Base-by-base conservation (phyloP, 345 rosid genomes). In the Geranium rotundifolium region DNA sequence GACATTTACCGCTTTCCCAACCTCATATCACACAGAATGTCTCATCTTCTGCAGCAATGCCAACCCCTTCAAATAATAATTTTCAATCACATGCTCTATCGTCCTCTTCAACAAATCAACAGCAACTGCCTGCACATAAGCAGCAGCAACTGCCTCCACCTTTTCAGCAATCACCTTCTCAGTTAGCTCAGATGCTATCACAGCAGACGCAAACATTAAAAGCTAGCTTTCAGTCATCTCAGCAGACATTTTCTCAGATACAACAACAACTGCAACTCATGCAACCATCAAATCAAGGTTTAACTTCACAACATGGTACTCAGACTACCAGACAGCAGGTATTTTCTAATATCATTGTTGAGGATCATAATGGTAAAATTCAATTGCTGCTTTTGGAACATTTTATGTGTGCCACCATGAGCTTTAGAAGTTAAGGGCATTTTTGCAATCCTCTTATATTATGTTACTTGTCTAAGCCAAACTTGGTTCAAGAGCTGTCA, bases 171-270 rank as follows among this genome's bases (percentile, higher is more conserved):
- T 88, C 99, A 63, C 96, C 99, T 56, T 90, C 99, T 62, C 87
- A 79, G 68, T 76, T 93, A 71, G 97, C 97, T 69, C 95, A 88
- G 78, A 85, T 86, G 86, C 62, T 93, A 73, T 90, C 92, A 18
- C 92, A 86, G 52, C 52, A 46, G 52, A 46, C 52, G 3, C 52
- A 46, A 46, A 46, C 52, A 9, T 46, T 46, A 12, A 10, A 46
- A 14, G 52, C 52, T 14, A 46, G 52, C 52, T 46, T 46, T 46
- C 52, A 46, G 52, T 88, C 99, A 30, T 90, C 99, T 67, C 96
- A 86, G 84, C 95, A 93, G 67, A 86, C 92, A 46, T 85, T 93
- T 77, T 90, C 99, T 61, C 90, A 90, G 76, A 79, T 93, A 73
- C 98, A 85, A 77, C 99, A 93, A 69, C 90, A 90, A 69, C 66